A percentile compares a stretch with the other conserved stretches of the same genome.
Evolutionary conservation across 345 rosid species (phyloP).

Genomic region (Corchorus capsularis): DNA sequence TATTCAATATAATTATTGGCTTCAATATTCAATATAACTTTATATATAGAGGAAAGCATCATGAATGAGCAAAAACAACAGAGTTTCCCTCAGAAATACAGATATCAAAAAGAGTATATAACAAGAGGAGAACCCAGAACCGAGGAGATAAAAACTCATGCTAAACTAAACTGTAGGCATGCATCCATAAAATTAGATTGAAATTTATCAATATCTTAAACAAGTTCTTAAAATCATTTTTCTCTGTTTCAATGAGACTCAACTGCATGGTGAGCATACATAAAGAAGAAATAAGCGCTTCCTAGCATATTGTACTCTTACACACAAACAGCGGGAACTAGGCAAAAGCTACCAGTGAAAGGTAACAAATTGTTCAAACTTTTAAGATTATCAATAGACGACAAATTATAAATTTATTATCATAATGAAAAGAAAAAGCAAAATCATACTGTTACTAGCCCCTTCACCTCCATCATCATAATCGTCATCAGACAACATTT

Average conservation of each 20-base stretch:
- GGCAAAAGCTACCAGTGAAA: background rate
- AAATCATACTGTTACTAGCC: conserved; percentile 41
- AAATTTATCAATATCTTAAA: background rate
- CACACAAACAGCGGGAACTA: background rate
- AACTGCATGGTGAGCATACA: background rate
- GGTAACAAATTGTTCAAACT: background rate
- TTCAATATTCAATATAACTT: background rate
- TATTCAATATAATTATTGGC: too few relatives aligned
- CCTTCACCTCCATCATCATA: conserved; percentile 35
- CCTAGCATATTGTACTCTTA: background rate
- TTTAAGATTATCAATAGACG: background rate
- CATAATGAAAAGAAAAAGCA: background rate
- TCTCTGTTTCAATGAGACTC: background rate
- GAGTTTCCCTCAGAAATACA: background rate
- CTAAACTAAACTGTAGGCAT: background rate
- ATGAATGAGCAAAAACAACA: background rate
- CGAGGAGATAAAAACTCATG: background rate
- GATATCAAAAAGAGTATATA: background rate
- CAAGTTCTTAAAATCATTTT: background rate
- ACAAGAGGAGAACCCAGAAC: background rate
- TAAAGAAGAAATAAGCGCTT: background rate
- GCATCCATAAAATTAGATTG: background rate
- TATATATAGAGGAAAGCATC: background rate
- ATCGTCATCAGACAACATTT: conserved; percentile 60
- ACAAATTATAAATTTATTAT: background rate